Base-by-base conservation (phyloP, 495 filamentous ascomycete species). In the Lophium mytilinum region DNA sequence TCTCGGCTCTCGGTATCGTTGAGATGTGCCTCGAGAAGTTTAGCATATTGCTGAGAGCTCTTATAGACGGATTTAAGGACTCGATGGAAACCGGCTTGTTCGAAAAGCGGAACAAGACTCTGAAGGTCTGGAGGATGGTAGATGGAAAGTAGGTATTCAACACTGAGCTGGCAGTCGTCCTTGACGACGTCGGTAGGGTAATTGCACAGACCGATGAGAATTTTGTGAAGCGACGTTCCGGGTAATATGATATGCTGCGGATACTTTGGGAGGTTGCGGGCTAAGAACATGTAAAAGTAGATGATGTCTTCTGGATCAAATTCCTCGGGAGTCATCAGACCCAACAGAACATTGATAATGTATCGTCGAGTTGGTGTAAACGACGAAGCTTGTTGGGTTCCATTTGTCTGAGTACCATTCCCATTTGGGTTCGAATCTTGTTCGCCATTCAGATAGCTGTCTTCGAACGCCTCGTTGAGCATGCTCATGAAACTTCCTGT, bases 271-370 rank as follows among this genome's bases (percentile, higher is more conserved):
- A 97, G 78, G 64, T 95, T 98, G 55, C 93, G 85, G 43, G 93
- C 92, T 68, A 97, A 83, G 66, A 98, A 97, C 89, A 98, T 98
- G 68, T 98, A 86, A 36, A 98, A 78, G 69, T 94, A 97, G 55
- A 98, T 88, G 24, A 86, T 89, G 69, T 96, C 89, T 56, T 86
- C 80, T n/a, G 81, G 64, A 4, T 80, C 77, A 65, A 94, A 96
- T 9, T 83, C 81, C 14, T 75, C 66, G 9, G 81, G 69, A 50
- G 81, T 83, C 88, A 97, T 93, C 24, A 96, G 83, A 66, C 95
- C 89, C 24, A 95, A 76, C 51, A 98, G 70, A 40, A 96, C 93
- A 48, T 84, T 92, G 56, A 95, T 80, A 52, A 98, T 78, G 67
- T 90, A 91, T 71, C 96, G 93, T 30, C 93, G 81, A 61, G 94